Evolutionary conservation across 257 asterid species (phyloP).

Genomic region (Verbascum thapsus): DNA sequence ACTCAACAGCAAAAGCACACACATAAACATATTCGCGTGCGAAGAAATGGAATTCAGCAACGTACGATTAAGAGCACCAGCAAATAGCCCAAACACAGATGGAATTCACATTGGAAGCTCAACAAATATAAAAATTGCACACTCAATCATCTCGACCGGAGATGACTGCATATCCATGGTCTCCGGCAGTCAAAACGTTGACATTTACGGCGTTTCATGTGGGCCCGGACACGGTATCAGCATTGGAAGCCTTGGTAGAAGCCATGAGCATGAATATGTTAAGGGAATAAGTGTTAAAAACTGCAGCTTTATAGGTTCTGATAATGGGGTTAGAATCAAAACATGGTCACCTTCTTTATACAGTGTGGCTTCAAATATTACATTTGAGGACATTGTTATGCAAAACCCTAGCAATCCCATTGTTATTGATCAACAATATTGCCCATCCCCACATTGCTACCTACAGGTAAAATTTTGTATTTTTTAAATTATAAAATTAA

Average conservation of each 20-base stretch:
- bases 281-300: constrained; percentile 44
- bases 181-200: constrained; percentile 54
- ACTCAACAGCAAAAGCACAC: constrained; percentile 73
- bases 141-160: constrained; percentile 52
- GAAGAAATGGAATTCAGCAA: constrained; percentile 43
- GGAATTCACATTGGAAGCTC: constrained; percentile 77
- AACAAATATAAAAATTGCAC: constrained; percentile 38
- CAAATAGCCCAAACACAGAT: constrained; percentile 76
- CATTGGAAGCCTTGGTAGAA: constrained; percentile 70
- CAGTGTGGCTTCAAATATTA: constrained; percentile 51
- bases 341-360: constrained; percentile 68
- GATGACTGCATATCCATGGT: constrained; percentile 81
- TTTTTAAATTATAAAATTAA: no score
- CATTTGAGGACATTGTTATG: constrained; percentile 49
- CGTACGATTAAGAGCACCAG: constrained; percentile 49
- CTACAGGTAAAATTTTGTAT: no score
- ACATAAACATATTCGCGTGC: constrained; percentile 63
- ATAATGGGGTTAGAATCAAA: constrained; percentile 76
- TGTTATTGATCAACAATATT: constrained; percentile 69
- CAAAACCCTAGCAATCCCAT: constrained; percentile 54
- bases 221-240: no score
- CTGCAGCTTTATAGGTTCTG: constrained; percentile 50
- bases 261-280: constrained; percentile 41
- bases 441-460: no score
- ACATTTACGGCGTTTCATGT: constrained; percentile 47